phyloP scores from a whole-genome alignment of 106 monocot species.

The Apostasia shenzhenica region DNA sequence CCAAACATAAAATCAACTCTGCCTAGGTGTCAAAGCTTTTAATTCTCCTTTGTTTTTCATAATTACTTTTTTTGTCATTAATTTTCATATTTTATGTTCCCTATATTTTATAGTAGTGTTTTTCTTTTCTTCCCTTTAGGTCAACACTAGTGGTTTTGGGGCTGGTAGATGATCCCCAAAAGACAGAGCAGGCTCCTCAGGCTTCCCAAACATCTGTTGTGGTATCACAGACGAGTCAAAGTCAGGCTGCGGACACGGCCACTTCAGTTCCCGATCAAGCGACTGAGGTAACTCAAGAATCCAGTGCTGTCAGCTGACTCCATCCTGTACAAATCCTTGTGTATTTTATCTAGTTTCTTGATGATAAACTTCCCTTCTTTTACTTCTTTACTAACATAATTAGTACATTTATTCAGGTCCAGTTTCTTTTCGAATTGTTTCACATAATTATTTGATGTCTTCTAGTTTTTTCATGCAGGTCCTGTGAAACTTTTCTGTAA shows the following conservation, averaged over 20 bases:
- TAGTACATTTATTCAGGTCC: too few species aligned
- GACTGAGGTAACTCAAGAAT: slow-evolving; percentile 55
- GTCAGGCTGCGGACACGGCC: slow-evolving; percentile 44
- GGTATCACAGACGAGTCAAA: slow-evolving; percentile 33
- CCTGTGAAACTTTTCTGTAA: too few species aligned
- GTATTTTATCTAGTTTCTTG: too few species aligned
- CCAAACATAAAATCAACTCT: slow-evolving; percentile 60
- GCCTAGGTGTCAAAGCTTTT: slow-evolving; percentile 43
- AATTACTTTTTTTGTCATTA: background rate
- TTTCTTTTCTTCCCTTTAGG: slow-evolving; percentile 24
- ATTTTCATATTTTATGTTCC: background rate
- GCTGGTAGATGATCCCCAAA: slow-evolving; percentile 54
- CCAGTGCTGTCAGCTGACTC: slow-evolving; percentile 25
- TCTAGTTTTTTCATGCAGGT: too few species aligned
- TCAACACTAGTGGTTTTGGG: slow-evolving; percentile 78
- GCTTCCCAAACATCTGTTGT: background rate
- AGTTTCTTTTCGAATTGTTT: too few species aligned
- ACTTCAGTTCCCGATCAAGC: slow-evolving; percentile 47
- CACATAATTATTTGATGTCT: too few species aligned
- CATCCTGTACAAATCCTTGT: too few species aligned
- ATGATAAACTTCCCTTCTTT: too few species aligned
- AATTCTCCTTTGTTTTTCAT: background rate
- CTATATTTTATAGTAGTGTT: slow-evolving; percentile 1
- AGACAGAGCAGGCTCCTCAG: slow-evolving; percentile 15
- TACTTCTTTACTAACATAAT: too few species aligned